phyloP scores from a whole-genome alignment of 2,329 filamentous ascomycete genomes.

The Fusarium cyanostomum region DNA sequence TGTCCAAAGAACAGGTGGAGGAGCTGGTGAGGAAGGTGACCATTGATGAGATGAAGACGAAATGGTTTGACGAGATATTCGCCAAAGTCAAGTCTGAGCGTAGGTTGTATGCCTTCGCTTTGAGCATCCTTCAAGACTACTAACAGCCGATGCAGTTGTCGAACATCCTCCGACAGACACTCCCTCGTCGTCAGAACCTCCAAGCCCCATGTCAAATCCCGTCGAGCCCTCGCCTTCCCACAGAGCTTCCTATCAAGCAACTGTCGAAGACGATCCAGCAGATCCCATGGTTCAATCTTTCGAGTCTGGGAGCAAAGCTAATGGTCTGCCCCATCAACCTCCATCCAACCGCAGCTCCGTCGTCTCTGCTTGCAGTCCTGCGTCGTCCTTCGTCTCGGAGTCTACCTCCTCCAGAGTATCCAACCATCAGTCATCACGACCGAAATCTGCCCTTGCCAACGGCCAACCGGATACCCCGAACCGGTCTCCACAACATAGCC shows the following conservation, averaged over 20 bases:
- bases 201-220: conserved; percentile 31
- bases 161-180: conserved; percentile 30
- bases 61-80: conserved; percentile 42
- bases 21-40: conserved; percentile 37
- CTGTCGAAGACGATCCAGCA: conserved; percentile 33
- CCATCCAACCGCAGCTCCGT: conserved; percentile 15
- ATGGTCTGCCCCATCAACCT: not conserved
- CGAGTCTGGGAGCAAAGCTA: not conserved
- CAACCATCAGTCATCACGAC: conserved; percentile 12
- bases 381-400: conserved; percentile 36
- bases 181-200: conserved; percentile 33
- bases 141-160: conserved; percentile 21
- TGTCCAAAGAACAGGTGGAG: conserved; percentile 42
- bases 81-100: conserved; percentile 42
- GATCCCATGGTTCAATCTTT: conserved; percentile 1
- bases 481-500: conserved; percentile 9
- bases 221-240: conserved; percentile 7
- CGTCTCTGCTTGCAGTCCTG: conserved; percentile 11
- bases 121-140: not conserved
- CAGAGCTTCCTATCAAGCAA: conserved; percentile 22
- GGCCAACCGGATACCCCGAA: not conserved
- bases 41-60: conserved; percentile 41
- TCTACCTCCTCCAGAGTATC: conserved; percentile 27
- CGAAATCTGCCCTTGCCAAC: conserved; percentile 10
- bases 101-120: conserved; percentile 8